These are phyloP conservation scores for Musa troglodytarum DNA, from an alignment of 176 grass and related monocot species.

Conservation along the genomic window DNA sequence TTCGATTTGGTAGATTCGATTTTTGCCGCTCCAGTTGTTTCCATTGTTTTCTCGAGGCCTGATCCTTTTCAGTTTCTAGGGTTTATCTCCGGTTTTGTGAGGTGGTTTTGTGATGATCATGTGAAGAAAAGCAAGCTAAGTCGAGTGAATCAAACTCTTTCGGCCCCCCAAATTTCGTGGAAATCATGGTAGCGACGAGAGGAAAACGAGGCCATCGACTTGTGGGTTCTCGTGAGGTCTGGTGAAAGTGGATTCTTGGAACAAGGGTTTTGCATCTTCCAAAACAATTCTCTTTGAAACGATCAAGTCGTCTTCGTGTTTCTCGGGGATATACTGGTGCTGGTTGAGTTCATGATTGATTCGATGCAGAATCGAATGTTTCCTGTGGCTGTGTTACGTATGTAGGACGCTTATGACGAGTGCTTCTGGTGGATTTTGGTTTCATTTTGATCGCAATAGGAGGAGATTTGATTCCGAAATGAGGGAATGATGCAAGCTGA, in stretches of 20 bases:
- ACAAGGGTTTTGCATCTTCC: too few species aligned
- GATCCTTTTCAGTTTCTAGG: not conserved
- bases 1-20: slow-evolving; percentile 1
- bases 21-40: not conserved
- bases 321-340: not conserved
- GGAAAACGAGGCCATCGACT: too few species aligned
- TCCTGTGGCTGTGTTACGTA: not conserved
- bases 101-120: too few species aligned
- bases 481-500: too few species aligned
- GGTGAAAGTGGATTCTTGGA: too few species aligned
- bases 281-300: too few species aligned
- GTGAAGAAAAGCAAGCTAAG: not conserved
- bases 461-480: too few species aligned
- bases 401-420: not conserved
- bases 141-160: not conserved
- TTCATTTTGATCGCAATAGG: too few species aligned
- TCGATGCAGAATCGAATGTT: not conserved
- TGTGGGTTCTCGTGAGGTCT: too few species aligned
- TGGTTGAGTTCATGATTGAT: not conserved
- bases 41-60: not conserved
- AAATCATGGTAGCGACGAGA: too few species aligned
- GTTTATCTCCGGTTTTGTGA: too few species aligned
- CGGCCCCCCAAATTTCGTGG: not conserved
- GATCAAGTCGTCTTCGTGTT: not conserved
- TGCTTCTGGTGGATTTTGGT: not conserved